phyloP scores from a whole-genome alignment of 805 yeast species.

The Kodamaea laetipori region DNA sequence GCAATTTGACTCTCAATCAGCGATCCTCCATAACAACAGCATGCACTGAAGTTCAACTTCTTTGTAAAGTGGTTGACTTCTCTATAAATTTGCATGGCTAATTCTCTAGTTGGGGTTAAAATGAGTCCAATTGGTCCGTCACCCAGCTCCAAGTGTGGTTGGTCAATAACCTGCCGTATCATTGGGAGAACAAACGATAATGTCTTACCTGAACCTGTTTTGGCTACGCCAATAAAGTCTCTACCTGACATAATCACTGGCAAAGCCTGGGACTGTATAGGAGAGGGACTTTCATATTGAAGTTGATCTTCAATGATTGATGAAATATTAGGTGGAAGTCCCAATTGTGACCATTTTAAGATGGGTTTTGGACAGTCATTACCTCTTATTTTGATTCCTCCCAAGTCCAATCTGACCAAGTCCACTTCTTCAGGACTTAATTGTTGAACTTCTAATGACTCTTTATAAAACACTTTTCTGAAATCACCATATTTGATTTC shows the following conservation, averaged over 20 bases:
- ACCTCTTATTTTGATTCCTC: constrained; percentile 71
- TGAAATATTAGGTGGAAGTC: constrained; percentile 63
- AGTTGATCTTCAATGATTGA: constrained; percentile 52
- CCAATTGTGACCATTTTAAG: constrained; percentile 76
- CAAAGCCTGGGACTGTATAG: constrained; percentile 88
- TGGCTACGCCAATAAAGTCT: constrained; percentile 92
- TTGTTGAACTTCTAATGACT: constrained; percentile 52
- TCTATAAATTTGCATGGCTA: constrained; percentile 78
- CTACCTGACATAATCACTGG: constrained; percentile 89
- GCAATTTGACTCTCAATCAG: constrained; percentile 81
- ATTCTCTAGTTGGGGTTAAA: constrained; percentile 89
- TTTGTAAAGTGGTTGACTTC: constrained; percentile 64
- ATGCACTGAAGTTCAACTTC: constrained; percentile 50
- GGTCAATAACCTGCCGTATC: constrained; percentile 80
- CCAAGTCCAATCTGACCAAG: constrained; percentile 51
- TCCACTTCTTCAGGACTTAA: constrained; percentile 59
- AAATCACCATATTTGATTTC: constrained; percentile 53
- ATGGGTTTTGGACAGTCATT: constrained; percentile 62
- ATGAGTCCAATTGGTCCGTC: constrained; percentile 80
- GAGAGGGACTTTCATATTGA: constrained; percentile 66
- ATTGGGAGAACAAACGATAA: constrained; percentile 83
- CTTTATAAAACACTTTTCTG: constrained; percentile 61
- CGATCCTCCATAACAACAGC: constrained; percentile 92
- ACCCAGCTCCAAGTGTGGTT: constrained; percentile 46
- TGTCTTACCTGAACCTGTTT: constrained; percentile 96